These are phyloP conservation scores for Dujonia santamariae DNA, from an alignment of 1,139 yeast species.

Conservation along the genomic window DNA sequence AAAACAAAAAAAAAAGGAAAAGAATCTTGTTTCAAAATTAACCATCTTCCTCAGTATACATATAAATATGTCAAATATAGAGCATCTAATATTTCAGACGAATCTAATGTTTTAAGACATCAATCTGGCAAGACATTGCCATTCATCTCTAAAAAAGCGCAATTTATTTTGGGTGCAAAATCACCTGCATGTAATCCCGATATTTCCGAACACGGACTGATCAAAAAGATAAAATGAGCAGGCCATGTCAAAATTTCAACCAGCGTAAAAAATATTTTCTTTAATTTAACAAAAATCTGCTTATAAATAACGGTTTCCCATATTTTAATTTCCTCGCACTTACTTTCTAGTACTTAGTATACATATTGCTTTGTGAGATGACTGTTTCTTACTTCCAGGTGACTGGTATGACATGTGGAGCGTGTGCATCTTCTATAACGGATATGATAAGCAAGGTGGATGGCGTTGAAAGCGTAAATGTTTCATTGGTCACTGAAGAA, in stretches of 20 bases:
- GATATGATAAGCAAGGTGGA: slow-evolving; percentile 17
- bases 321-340: background rate
- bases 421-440: slow-evolving; percentile 32
- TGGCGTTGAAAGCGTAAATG: slow-evolving; percentile 26
- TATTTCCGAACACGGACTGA: slow-evolving; percentile 9
- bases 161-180: background rate
- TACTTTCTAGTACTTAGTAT: background rate
- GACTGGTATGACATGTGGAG: slow-evolving; percentile 40
- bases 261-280: background rate
- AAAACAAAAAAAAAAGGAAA: no score
- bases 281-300: background rate
- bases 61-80: no score
- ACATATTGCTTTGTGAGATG: slow-evolving; percentile 1
- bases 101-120: no score
- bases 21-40: no score
- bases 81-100: no score
- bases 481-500: slow-evolving; percentile 37
- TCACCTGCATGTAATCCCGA: slow-evolving; percentile 2
- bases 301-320: background rate
- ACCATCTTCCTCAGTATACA: no score
- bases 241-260: background rate
- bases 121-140: no score
- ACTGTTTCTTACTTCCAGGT: slow-evolving; percentile 11
- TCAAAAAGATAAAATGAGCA: slow-evolving; percentile 9
- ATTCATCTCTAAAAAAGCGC: no score